These are phyloP conservation scores for Saccharum officinarum DNA, from an alignment of 176 grass and related monocot genomes.

Conservation along the genomic window DNA sequence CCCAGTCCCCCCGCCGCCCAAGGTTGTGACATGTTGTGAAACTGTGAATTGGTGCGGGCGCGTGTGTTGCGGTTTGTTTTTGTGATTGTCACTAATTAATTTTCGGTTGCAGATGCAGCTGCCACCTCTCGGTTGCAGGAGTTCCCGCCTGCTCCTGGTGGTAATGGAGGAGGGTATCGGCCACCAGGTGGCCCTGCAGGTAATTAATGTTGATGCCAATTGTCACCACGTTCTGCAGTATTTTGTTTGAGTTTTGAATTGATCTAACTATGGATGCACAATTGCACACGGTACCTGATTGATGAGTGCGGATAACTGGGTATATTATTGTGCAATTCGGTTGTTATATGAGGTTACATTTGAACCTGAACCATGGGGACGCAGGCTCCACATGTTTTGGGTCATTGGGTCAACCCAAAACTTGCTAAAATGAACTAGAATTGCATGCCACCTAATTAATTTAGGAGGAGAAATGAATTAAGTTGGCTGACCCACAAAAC, in stretches of 20 bases:
- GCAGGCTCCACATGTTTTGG: neutral
- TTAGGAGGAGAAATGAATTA: neutral
- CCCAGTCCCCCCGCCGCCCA: conserved; percentile 7
- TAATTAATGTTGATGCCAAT: conserved; percentile 14
- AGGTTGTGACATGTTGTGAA: conserved; percentile 33
- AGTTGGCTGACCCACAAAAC: neutral
- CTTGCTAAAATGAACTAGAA: neutral
- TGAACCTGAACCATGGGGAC: neutral
- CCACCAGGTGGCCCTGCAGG: conserved; percentile 52
- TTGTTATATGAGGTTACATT: neutral
- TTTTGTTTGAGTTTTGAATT: neutral
- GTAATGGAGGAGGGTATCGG: conserved; percentile 56
- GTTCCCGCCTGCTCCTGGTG: conserved; percentile 57
- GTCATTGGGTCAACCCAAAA: neutral
- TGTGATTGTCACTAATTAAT: neutral
- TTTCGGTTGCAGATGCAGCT: conserved; percentile 49
- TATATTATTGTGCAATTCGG: neutral
- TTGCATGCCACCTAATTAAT: neutral
- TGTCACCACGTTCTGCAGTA: neutral
- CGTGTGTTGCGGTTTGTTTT: neutral
- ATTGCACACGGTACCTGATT: neutral
- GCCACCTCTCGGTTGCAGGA: conserved; percentile 62
- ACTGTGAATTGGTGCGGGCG: neutral
- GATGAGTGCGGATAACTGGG: neutral
- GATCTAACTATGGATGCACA: neutral